Base-by-base conservation (phyloP, 768 basidiomycete genomes). In the Mycena maculata region DNA sequence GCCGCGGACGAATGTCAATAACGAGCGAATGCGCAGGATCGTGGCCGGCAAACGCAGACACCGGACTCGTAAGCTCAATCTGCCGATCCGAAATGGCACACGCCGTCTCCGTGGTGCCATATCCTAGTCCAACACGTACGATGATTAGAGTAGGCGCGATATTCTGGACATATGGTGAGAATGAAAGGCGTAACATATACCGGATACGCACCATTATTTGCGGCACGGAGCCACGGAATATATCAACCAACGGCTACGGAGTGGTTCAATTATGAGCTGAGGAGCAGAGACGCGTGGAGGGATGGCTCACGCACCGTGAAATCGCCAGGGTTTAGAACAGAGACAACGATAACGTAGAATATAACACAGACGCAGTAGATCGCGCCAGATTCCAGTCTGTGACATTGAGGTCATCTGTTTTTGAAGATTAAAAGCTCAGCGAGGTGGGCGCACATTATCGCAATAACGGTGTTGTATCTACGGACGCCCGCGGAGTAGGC, bases 321-420 rank as follows among this genome's bases (percentile, higher is more conserved):
- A 9, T 42, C 2, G 15, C 16, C 36, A 15, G 38, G 36, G 16
- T 39, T 55, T 20, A 47, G 15, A n/a, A 56, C 15, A 2, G 54
- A 56, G 11, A 56, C 10, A 22, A 22, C 1, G 20, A 56, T 31
- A 1, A 63, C 12, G 33, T 52, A 61, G n/a, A 30, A 0, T 15
- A 49, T 22, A 13, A 63, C 44, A 15, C 36, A 39, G 53, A 56
- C 4, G 28, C 62, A 63, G 50, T 61, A 61, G 28, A 61, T 52
- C 10, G 50, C 60, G 27, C 60, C 60, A 28, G 60, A 61, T 44
- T 61, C 60, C 22, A 61, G 31, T 52, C 60, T 61, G 31, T 27
- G 12, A 4, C n/a, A n/a, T n/a, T n/a, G n/a, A n/a, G n/a, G n/a
- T n/a, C n/a, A n/a, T n/a, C n/a, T n/a, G n/a, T n/a, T n/a, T n/a